Evolutionary conservation across 225 moss, liverwort and hornwort species (phyloP).

Genomic region (Marchantia polymorpha): DNA sequence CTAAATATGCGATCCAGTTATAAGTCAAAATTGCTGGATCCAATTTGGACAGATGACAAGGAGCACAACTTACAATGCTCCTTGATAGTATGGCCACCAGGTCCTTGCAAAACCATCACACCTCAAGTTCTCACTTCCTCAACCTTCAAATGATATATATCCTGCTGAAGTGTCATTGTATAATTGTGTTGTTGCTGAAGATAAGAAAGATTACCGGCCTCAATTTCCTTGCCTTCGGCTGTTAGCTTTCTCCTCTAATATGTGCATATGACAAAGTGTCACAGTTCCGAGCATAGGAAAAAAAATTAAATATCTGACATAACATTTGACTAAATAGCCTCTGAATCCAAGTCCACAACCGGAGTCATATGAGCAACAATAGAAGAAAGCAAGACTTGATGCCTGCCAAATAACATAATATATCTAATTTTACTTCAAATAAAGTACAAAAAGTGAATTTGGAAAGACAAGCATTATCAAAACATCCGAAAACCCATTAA

Average conservation of each 20-base stretch:
- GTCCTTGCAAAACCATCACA: too few species aligned
- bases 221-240: not conserved
- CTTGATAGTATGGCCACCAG: too few species aligned
- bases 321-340: not conserved
- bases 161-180: too few species aligned
- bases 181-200: too few species aligned
- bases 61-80: too few species aligned
- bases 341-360: conserved; percentile 10
- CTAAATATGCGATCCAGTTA: too few species aligned
- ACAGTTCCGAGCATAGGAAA: not conserved
- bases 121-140: too few species aligned
- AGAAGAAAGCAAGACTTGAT: not conserved
- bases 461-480: not conserved
- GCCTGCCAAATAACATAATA: conserved; percentile 1
- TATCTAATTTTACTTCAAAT: too few species aligned
- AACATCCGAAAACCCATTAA: not conserved
- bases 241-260: not conserved
- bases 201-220: not conserved
- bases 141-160: too few species aligned
- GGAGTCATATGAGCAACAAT: conserved; percentile 8
- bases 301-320: not conserved
- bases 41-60: too few species aligned
- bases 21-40: too few species aligned
- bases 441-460: too few species aligned
- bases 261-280: not conserved